phyloP scores from a whole-genome alignment of 2,329 filamentous ascomycete genomes.

The Pestalotiopsis sp. region DNA sequence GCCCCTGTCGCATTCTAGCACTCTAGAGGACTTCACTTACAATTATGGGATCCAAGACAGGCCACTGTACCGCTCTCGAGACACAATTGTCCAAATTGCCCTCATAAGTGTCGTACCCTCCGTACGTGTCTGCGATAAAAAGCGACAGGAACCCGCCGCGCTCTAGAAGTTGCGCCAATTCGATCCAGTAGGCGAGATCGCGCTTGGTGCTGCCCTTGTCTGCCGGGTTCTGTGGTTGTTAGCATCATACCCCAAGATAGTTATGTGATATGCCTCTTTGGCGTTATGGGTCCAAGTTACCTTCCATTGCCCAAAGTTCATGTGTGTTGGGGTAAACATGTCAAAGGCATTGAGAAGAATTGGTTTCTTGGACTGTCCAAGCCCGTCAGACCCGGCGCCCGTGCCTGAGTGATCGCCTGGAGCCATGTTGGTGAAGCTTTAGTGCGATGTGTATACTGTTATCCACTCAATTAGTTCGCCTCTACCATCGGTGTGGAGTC shows the following conservation, averaged over 20 bases:
- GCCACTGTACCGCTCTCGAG: constrained; percentile 64
- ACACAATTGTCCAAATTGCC: constrained; percentile 62
- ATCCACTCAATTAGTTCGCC: not conserved
- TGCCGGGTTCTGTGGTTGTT: constrained; percentile 52
- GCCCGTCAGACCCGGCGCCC: not conserved
- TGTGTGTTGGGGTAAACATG: constrained; percentile 66
- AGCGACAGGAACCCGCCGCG: constrained; percentile 64
- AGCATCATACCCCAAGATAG: not conserved
- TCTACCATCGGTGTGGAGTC: not conserved
- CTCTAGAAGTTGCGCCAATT: constrained; percentile 65
- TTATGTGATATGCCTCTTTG: not conserved
- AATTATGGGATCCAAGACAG: constrained; percentile 65
- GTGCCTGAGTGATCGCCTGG: not conserved
- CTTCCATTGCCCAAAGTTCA: constrained; percentile 71
- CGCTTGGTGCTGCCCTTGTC: constrained; percentile 65
- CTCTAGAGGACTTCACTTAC: constrained; percentile 38
- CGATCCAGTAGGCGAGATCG: constrained; percentile 63
- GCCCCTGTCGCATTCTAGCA: not conserved
- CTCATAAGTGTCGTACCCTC: constrained; percentile 65
- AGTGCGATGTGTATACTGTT: not conserved
- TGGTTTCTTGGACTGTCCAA: constrained; percentile 44
- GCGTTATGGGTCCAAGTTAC: constrained; percentile 29
- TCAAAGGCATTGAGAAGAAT: constrained; percentile 68
- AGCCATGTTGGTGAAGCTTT: not conserved
- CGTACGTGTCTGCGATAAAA: constrained; percentile 69